Conservation (phyloP, 192 early-diverging fungal species). For the Fimicolochytrium jonesii region DNA sequence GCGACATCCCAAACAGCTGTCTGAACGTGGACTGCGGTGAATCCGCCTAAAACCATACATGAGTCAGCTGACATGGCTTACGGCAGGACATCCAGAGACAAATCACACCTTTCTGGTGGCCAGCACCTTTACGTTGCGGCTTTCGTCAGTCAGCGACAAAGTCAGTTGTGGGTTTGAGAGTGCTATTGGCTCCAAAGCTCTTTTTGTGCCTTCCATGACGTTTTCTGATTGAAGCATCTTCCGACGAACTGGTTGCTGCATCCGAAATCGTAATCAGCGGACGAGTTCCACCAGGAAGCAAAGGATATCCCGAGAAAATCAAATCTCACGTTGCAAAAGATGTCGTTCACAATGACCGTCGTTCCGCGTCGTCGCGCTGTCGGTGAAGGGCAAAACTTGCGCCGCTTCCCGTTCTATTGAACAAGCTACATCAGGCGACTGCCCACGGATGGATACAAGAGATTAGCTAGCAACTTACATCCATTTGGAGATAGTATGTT, state of each 20-base stretch:
- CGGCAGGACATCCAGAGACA: background rate
- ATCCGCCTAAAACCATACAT: slow-evolving; percentile 19
- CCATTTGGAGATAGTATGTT: slow-evolving; percentile 36
- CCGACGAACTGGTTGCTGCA: slow-evolving; percentile 57
- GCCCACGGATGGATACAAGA: too few relatives aligned
- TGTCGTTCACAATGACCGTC: slow-evolving; percentile 54
- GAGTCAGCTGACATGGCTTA: too few relatives aligned
- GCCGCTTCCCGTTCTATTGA: background rate
- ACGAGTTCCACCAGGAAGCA: background rate
- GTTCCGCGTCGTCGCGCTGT: slow-evolving; percentile 48
- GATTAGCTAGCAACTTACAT: slow-evolving; percentile 24
- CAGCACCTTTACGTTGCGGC: background rate
- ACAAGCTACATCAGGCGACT: too few relatives aligned
- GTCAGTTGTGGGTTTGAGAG: slow-evolving; percentile 26
- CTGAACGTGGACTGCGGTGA: slow-evolving; percentile 35
- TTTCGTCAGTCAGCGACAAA: slow-evolving; percentile 14
- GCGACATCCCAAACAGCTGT: slow-evolving; percentile 47
- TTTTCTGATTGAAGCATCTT: slow-evolving; percentile 39
- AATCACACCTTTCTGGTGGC: slow-evolving; percentile 14
- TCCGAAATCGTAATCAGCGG: background rate
- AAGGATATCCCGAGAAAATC: background rate
- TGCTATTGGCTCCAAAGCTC: slow-evolving; percentile 46
- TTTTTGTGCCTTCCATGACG: slow-evolving; percentile 42
- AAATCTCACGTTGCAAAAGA: slow-evolving; percentile 60
- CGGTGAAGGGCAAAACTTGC: slow-evolving; percentile 2